Conservation (phyloP, 495 filamentous ascomycete species). For the Trichoderma parareesei region DNA sequence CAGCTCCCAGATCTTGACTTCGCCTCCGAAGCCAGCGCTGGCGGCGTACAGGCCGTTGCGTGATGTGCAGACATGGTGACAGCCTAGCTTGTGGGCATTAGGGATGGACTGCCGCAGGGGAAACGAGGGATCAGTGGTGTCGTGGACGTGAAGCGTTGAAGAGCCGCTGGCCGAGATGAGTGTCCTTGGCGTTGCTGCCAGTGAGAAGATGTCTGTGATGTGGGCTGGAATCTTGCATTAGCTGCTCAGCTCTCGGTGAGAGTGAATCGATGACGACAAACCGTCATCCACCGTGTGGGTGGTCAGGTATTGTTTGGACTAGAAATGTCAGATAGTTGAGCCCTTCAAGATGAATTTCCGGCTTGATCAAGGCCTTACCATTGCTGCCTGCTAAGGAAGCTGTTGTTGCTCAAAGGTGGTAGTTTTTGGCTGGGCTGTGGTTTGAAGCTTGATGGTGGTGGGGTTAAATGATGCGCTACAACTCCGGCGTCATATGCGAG, state of each 20-base stretch:
- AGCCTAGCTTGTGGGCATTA: constrained; percentile 72
- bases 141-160: constrained; percentile 69
- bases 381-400: constrained; percentile 23
- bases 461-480: background rate
- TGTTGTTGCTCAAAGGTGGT: constrained; percentile 3
- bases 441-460: background rate
- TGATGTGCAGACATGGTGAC: constrained; percentile 75
- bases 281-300: constrained; percentile 84
- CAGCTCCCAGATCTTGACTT: constrained; percentile 69
- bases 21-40: constrained; percentile 80
- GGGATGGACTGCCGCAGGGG: constrained; percentile 68
- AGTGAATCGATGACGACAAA: constrained; percentile 26
- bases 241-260: constrained; percentile 4
- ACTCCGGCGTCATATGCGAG: background rate
- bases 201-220: constrained; percentile 77
- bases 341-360: background rate
- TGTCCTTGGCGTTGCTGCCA: constrained; percentile 70
- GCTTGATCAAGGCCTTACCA: constrained; percentile 25
- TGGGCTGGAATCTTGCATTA: constrained; percentile 50
- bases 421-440: background rate
- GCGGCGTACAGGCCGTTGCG: constrained; percentile 61
- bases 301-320: constrained; percentile 98
- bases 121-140: constrained; percentile 58
- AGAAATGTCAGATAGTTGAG: constrained; percentile 8
- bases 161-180: constrained; percentile 78